These are phyloP conservation scores for Metschnikowia henanensis DNA, from an alignment of 805 yeast species.

Conservation along the genomic window DNA sequence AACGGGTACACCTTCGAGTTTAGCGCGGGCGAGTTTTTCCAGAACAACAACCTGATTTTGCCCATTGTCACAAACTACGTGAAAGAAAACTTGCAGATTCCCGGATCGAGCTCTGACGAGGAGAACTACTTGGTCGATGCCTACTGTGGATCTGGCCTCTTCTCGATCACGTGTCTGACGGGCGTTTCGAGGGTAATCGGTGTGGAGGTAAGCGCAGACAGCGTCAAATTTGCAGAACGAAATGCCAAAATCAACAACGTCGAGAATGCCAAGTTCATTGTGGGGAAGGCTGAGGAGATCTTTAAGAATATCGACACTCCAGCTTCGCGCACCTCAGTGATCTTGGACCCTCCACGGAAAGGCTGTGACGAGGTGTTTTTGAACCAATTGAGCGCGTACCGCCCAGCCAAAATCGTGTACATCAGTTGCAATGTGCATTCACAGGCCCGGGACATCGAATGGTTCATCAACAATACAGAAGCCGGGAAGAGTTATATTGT, in stretches of 20 bases:
- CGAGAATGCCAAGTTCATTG: slow-evolving; percentile 77
- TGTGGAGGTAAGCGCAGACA: slow-evolving; percentile 90
- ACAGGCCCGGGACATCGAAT: slow-evolving; percentile 92
- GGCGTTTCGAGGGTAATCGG: slow-evolving; percentile 88
- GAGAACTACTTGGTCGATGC: slow-evolving; percentile 82
- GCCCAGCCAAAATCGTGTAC: slow-evolving; percentile 88
- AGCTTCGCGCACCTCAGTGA: slow-evolving; percentile 75
- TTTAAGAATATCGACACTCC: slow-evolving; percentile 81
- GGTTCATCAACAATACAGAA: slow-evolving; percentile 66
- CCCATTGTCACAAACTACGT: slow-evolving; percentile 85
- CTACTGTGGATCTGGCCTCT: slow-evolving; percentile 94
- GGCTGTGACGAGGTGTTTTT: slow-evolving; percentile 92
- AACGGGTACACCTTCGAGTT: slow-evolving; percentile 79
- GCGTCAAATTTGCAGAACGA: slow-evolving; percentile 80
- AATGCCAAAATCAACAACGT: slow-evolving; percentile 80
- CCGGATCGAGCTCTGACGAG: slow-evolving; percentile 30
- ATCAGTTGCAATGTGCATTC: slow-evolving; percentile 97
- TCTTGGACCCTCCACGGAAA: slow-evolving; percentile 95
- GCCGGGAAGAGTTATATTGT: slow-evolving; percentile 65
- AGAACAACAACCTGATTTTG: slow-evolving; percentile 84
- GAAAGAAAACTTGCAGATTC: slow-evolving; percentile 56
- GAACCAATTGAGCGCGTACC: slow-evolving; percentile 78
- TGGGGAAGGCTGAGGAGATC: slow-evolving; percentile 90
- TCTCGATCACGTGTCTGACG: slow-evolving; percentile 80
- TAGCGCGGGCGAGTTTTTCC: slow-evolving; percentile 95